A percentile compares a stretch with the other conserved stretches of the same genome.
These are phyloP conservation scores for Garcia nutans DNA, from an alignment of 345 rosid species.

Conservation along the genomic window DNA sequence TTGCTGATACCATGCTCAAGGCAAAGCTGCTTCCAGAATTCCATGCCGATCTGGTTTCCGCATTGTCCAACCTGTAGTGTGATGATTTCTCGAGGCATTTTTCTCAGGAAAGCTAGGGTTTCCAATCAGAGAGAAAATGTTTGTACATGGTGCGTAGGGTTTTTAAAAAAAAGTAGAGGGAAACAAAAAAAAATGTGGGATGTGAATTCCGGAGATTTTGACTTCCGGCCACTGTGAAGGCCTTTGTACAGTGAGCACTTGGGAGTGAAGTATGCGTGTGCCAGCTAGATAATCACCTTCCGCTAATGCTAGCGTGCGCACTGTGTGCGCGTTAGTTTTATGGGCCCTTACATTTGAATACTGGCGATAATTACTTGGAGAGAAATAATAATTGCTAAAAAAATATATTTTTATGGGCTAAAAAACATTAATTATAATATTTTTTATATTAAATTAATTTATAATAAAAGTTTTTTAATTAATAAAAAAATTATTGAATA, in stretches of 20 bases:
- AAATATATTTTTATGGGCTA: too few relatives aligned
- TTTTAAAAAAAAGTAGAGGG: slow-evolving; percentile 4
- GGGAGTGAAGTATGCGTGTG: neutral
- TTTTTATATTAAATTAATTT: too few relatives aligned
- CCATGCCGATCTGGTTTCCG: slow-evolving; percentile 99
- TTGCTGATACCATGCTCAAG: slow-evolving; percentile 97
- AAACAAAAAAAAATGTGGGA: neutral
- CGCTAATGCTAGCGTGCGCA: neutral
- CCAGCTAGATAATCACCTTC: neutral
- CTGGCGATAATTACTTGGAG: too few relatives aligned
- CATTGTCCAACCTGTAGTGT: slow-evolving; percentile 98
- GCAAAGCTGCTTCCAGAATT: slow-evolving; percentile 99
- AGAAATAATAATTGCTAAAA: too few relatives aligned
- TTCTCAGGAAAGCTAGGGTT: slow-evolving; percentile 10
- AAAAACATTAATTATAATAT: too few relatives aligned
- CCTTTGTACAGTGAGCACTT: slow-evolving; percentile 1
- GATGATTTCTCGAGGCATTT: slow-evolving; percentile 91
- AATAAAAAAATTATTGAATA: too few relatives aligned
- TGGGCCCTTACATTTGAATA: neutral
- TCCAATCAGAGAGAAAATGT: neutral
- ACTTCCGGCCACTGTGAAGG: neutral
- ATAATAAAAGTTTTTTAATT: too few relatives aligned
- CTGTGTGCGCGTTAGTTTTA: neutral
- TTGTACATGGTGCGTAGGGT: slow-evolving; percentile 17
- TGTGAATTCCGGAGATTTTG: neutral